These are phyloP conservation scores for Plantago major DNA, from an alignment of 257 asterid species.

Conservation along the genomic window DNA sequence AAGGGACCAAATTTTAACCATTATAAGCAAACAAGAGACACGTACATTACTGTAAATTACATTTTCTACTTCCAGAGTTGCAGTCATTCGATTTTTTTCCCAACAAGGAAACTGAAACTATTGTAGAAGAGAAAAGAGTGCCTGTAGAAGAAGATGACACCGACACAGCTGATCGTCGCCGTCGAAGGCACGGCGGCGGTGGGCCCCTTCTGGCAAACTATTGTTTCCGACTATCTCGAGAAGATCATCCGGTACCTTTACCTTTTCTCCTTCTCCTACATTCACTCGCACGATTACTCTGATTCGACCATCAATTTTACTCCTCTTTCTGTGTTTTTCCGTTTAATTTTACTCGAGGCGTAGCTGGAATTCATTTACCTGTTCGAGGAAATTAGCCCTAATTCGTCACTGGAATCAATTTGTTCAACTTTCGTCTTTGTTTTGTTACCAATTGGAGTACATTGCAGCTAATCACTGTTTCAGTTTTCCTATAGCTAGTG, in stretches of 20 bases:
- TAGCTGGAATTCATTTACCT: background rate
- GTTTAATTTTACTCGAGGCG: too few species aligned
- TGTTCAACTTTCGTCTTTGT: too few species aligned
- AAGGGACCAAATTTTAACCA: too few species aligned
- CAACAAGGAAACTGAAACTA: too few species aligned
- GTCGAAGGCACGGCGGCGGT: conserved; percentile 93
- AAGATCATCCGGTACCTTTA: conserved; percentile 60
- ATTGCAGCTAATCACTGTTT: too few species aligned
- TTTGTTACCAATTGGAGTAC: too few species aligned
- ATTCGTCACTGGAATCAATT: background rate
- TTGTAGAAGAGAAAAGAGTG: too few species aligned
- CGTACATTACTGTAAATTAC: too few species aligned
- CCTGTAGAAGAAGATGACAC: background rate
- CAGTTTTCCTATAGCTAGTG: too few species aligned
- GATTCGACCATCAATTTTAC: background rate
- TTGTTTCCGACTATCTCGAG: conserved; percentile 72
- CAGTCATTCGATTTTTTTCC: too few species aligned
- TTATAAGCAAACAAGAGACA: too few species aligned
- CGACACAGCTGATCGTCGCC: conserved; percentile 67
- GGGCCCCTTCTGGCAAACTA: conserved; percentile 74
- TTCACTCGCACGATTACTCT: conserved; percentile 12
- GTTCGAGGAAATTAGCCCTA: conserved; percentile 1
- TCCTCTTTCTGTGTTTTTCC: background rate
- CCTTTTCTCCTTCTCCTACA: background rate
- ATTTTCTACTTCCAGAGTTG: too few species aligned